Conservation (phyloP, 2,329 filamentous ascomycete genomes). For the Plectosphaerella sp. region DNA sequence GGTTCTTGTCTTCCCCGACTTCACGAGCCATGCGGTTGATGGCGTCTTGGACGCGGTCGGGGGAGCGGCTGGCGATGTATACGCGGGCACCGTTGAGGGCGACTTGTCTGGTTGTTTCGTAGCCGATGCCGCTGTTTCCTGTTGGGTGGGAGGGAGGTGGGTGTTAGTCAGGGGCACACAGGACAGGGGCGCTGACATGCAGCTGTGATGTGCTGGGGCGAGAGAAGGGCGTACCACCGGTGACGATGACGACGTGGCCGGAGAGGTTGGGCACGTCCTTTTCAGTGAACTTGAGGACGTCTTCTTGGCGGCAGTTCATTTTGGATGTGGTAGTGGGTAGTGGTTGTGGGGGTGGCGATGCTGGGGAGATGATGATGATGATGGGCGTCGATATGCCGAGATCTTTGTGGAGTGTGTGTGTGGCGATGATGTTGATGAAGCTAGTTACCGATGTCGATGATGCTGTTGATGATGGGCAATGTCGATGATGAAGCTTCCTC, state of each 20-base stretch:
- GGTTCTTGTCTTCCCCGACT: neutral
- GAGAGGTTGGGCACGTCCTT: slow-evolving; percentile 14
- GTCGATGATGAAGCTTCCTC: too few species aligned
- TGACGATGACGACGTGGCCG: slow-evolving; percentile 16
- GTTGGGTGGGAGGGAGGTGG: neutral
- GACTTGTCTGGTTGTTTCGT: slow-evolving; percentile 15
- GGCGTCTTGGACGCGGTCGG: slow-evolving; percentile 13
- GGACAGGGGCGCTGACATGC: neutral
- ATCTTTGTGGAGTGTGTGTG: neutral
- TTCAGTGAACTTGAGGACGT: slow-evolving; percentile 3
- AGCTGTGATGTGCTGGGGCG: neutral
- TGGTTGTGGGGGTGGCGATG: neutral
- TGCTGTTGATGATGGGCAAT: too few species aligned
- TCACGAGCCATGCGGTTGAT: slow-evolving; percentile 12
- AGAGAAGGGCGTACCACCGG: slow-evolving; percentile 10
- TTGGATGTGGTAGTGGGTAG: neutral
- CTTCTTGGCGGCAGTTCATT: neutral
- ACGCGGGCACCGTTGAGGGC: slow-evolving; percentile 14
- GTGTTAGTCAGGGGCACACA: neutral
- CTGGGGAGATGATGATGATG: neutral
- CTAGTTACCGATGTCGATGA: too few species aligned
- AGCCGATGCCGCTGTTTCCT: slow-evolving; percentile 18
- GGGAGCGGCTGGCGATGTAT: slow-evolving; percentile 16
- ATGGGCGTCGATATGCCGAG: neutral
- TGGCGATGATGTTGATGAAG: neutral